phyloP scores from a whole-genome alignment of 306 rosid genomes.

The Erythrophleum fordii region DNA sequence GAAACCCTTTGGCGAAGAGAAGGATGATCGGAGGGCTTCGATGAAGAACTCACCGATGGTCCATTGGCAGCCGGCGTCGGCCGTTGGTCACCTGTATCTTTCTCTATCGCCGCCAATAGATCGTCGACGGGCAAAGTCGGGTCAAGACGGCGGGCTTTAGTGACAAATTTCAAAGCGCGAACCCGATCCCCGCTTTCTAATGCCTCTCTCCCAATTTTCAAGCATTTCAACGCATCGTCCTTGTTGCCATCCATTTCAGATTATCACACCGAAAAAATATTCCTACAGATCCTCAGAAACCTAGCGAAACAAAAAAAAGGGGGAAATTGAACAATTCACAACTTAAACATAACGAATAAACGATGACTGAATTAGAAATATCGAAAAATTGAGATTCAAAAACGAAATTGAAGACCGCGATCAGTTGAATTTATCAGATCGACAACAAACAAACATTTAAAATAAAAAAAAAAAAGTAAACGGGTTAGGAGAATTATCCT shows the following conservation, averaged over 20 bases:
- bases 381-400: neutral
- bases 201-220: conserved; percentile 78
- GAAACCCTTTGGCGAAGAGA: conserved; percentile 67
- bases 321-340: neutral
- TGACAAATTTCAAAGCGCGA: conserved; percentile 74
- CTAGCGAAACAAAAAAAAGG: neutral
- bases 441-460: neutral
- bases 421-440: neutral
- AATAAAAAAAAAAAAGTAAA: neutral
- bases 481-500: neutral
- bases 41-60: conserved; percentile 39
- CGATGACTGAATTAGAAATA: neutral
- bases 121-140: conserved; percentile 74
- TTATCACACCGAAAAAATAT: conserved; percentile 1
- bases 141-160: conserved; percentile 90
- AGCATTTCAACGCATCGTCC: conserved; percentile 87
- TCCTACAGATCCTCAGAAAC: conserved; percentile 29
- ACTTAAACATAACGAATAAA: neutral
- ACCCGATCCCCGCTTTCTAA: conserved; percentile 68
- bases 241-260: conserved; percentile 86
- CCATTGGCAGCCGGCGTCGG: conserved; percentile 42
- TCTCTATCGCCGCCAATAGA: conserved; percentile 55
- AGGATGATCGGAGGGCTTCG: conserved; percentile 57
- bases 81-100: conserved; percentile 43
- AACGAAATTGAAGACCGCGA: neutral